These are phyloP conservation scores for Aspergillus sojae DNA, from an alignment of 2,329 filamentous ascomycete genomes.

Conservation along the genomic window DNA sequence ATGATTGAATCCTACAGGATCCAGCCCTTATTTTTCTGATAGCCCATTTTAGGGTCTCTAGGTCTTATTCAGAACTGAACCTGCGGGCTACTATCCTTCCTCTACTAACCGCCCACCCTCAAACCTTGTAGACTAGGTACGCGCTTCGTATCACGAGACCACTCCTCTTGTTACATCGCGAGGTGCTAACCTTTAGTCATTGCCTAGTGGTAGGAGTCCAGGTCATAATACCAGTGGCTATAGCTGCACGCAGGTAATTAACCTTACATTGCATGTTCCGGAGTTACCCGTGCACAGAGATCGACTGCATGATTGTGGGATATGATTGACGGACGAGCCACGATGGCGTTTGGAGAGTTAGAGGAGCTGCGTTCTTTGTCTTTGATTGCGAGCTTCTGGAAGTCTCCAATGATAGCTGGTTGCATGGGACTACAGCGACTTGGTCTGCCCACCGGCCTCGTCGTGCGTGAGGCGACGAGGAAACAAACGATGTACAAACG, in stretches of 20 bases:
- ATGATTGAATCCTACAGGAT: background rate
- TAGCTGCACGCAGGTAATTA: slow-evolving; percentile 28
- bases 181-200: background rate
- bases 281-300: slow-evolving; percentile 23
- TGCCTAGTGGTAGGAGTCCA: background rate
- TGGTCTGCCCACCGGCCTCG: background rate
- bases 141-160: background rate
- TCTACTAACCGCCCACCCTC: no score
- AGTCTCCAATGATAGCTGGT: background rate
- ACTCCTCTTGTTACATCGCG: background rate
- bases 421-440: background rate
- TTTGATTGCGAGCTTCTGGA: background rate
- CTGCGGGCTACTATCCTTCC: background rate
- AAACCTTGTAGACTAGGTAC: no score
- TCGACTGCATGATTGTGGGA: slow-evolving; percentile 19
- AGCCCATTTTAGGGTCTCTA: no score
- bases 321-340: background rate
- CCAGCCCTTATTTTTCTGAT: no score
- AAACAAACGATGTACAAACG: background rate
- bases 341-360: background rate
- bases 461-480: background rate
- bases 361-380: background rate
- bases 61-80: background rate
- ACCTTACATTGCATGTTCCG: slow-evolving; percentile 31
- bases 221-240: background rate